Evolutionary conservation across 140 eudicot genomes (phyloP).

Genomic region (Bidens hawaiensis): DNA sequence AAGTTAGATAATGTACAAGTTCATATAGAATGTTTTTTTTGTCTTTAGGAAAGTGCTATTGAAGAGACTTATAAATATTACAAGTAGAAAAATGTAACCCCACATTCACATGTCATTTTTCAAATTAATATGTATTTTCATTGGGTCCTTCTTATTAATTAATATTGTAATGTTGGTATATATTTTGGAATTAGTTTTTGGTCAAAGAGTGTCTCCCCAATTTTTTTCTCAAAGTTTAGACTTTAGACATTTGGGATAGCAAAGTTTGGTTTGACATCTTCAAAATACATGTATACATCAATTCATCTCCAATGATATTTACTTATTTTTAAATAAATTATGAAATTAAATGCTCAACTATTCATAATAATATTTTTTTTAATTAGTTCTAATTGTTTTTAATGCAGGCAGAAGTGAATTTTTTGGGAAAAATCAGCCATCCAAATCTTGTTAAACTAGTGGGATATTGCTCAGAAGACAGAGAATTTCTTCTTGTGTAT

Average conservation of each 20-base stretch:
- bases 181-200: too few species aligned
- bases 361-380: too few species aligned
- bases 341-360: not conserved
- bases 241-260: conserved; percentile 15
- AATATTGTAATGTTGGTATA: too few species aligned
- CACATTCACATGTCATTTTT: conserved; percentile 13
- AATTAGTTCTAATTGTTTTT: too few species aligned
- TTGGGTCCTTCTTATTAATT: too few species aligned
- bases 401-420: conserved; percentile 78
- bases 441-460: conserved; percentile 73
- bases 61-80: not conserved
- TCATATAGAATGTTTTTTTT: not conserved
- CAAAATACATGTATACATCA: not conserved
- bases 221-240: conserved; percentile 18
- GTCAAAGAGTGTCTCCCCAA: conserved; percentile 8
- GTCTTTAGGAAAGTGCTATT: not conserved
- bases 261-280: conserved; percentile 28
- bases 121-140: too few species aligned
- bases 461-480: conserved; percentile 81
- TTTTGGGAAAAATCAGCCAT: conserved; percentile 73
- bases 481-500: conserved; percentile 61
- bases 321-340: not conserved
- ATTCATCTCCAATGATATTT: too few species aligned
- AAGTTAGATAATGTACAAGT: not conserved
- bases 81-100: too few species aligned